Conservation (phyloP, 805 yeast genomes). For the Candida insectalens region DNA sequence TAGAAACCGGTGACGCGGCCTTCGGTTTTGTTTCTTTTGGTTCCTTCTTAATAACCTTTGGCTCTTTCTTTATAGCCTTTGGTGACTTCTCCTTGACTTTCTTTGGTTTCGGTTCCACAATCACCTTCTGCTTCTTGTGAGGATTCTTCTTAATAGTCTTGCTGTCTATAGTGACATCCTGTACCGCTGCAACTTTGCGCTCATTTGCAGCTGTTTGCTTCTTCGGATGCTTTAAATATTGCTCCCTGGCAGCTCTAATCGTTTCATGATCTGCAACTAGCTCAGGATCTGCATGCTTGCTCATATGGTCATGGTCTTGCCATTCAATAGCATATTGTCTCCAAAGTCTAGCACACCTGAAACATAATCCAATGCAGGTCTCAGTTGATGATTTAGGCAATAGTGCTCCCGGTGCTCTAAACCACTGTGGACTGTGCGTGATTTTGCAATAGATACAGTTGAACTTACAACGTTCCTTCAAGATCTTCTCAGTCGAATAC, state of each 20-base stretch:
- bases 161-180: not conserved
- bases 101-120: not conserved
- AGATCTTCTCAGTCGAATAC: constrained; percentile 47
- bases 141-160: too few species aligned
- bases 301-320: constrained; percentile 70
- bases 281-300: constrained; percentile 57
- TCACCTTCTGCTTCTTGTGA: not conserved
- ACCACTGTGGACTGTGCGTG: constrained; percentile 51
- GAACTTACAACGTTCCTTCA: constrained; percentile 30
- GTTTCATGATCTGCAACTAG: constrained; percentile 49
- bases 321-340: constrained; percentile 80
- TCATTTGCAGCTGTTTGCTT: not conserved
- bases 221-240: constrained; percentile 15
- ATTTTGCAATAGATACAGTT: constrained; percentile 69
- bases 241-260: constrained; percentile 41
- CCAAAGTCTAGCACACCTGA: constrained; percentile 87
- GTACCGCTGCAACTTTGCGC: not conserved
- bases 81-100: not conserved
- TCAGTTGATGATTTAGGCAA: constrained; percentile 25
- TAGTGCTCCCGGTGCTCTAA: constrained; percentile 54
- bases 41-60: constrained; percentile 11
- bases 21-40: constrained; percentile 1
- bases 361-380: constrained; percentile 56
- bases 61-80: constrained; percentile 36
- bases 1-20: constrained; percentile 2